These are phyloP conservation scores for Dendrobium huoshanense DNA, from an alignment of 106 monocot species.

Conservation along the genomic window DNA sequence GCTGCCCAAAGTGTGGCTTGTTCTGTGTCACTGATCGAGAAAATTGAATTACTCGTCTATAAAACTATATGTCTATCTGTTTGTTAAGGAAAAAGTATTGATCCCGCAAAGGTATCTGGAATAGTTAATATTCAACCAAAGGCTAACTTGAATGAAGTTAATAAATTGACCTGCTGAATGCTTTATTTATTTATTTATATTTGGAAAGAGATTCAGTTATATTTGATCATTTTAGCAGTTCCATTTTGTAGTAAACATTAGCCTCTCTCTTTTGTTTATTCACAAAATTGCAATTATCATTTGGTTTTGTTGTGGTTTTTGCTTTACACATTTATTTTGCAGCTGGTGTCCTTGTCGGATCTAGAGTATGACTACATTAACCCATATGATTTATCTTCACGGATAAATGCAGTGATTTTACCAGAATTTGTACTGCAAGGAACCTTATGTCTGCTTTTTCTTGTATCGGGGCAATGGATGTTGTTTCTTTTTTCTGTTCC, in stretches of 20 bases:
- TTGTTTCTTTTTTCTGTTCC: conserved; percentile 64
- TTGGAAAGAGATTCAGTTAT: neutral
- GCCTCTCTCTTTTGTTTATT: neutral
- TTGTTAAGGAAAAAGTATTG: neutral
- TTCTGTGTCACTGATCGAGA: neutral
- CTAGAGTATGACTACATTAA: conserved; percentile 85
- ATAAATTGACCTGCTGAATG: neutral
- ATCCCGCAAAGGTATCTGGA: neutral
- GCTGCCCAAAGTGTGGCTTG: neutral
- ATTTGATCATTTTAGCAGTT: conserved; percentile 1
- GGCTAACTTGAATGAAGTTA: neutral
- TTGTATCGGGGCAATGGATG: conserved; percentile 67
- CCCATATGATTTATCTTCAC: conserved; percentile 65
- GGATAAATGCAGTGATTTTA: conserved; percentile 63
- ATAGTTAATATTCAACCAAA: neutral
- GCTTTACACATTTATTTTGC: conserved; percentile 20
- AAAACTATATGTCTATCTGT: neutral
- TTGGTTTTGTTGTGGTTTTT: no score
- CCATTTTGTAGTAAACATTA: neutral
- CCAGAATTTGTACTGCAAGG: conserved; percentile 77
- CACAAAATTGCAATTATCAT: neutral
- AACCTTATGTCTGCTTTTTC: conserved; percentile 46
- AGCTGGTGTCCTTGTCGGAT: conserved; percentile 76
- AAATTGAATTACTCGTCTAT: neutral
- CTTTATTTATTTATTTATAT: neutral